Percentiles rank a stretch among this genome's conserved stretches.
Evolutionary conservation across 2,329 filamentous ascomycete genomes (phyloP).

Genomic region (Tolypocladium amazonense): DNA sequence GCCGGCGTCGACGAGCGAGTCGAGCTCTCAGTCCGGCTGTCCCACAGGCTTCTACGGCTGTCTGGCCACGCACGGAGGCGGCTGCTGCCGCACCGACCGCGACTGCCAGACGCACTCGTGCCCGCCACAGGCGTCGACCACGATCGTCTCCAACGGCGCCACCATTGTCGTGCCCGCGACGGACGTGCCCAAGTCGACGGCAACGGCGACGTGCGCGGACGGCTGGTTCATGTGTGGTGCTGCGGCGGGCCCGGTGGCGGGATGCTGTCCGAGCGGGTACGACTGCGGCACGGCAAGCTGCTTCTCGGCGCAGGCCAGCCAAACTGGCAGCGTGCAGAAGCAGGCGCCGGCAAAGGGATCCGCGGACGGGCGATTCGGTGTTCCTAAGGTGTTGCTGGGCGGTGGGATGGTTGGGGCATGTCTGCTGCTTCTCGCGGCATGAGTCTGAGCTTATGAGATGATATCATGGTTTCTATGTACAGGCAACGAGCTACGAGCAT

Average conservation of each 20-base stretch:
- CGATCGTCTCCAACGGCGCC: constrained; percentile 54
- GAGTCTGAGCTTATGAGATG: not conserved
- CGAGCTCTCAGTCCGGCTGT: constrained; percentile 40
- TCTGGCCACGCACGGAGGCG: constrained; percentile 69
- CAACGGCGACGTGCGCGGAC: constrained; percentile 50
- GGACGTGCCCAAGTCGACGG: constrained; percentile 32
- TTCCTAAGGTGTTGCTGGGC: not conserved
- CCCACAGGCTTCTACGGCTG: constrained; percentile 91
- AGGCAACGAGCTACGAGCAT: not conserved
- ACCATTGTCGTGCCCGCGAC: constrained; percentile 59
- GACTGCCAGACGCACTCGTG: constrained; percentile 78
- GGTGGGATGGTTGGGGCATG: not conserved
- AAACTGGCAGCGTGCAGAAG: constrained; percentile 48
- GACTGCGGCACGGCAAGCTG: constrained; percentile 64
- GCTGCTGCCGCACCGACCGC: constrained; percentile 78
- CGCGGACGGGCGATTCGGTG: not conserved
- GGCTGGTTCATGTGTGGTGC: constrained; percentile 69
- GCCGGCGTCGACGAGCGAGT: constrained; percentile 25
- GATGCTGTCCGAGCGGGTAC: constrained; percentile 77
- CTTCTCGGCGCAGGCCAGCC: constrained; percentile 40
- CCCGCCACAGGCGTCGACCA: constrained; percentile 47
- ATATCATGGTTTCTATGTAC: not conserved
- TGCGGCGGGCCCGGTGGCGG: constrained; percentile 51
- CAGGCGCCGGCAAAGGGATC: constrained; percentile 26
- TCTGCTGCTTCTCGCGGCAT: not conserved